phyloP scores from a whole-genome alignment of 1,284 basidiomycete genomes.

The Dichomitus squalens region DNA sequence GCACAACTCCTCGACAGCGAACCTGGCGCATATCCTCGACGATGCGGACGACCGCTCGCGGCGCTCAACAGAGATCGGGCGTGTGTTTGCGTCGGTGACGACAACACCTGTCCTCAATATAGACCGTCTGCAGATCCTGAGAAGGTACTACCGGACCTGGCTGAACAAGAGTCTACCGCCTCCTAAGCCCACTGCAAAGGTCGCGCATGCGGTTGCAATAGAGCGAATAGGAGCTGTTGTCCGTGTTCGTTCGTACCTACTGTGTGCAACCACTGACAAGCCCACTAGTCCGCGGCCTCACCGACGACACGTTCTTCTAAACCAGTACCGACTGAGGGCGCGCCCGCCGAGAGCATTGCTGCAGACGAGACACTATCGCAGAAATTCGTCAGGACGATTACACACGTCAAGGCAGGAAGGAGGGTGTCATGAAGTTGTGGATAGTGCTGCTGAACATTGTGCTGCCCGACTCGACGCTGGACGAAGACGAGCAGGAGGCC shows the following conservation, averaged over 20 bases:
- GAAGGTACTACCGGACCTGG: constrained; percentile 80
- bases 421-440: constrained; percentile 59
- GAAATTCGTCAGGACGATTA: constrained; percentile 64
- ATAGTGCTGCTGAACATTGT: constrained; percentile 64
- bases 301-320: constrained; percentile 50
- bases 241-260: neutral
- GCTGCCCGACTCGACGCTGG: constrained; percentile 44
- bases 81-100: constrained; percentile 50
- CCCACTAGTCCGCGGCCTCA: constrained; percentile 8
- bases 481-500: constrained; percentile 35
- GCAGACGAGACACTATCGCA: constrained; percentile 63
- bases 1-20: constrained; percentile 3
- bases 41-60: constrained; percentile 68
- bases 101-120: neutral
- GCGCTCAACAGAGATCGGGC: constrained; percentile 78
- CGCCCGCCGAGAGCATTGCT: constrained; percentile 53
- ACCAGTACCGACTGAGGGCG: constrained; percentile 49
- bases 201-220: constrained; percentile 32
- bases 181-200: constrained; percentile 37
- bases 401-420: constrained; percentile 60
- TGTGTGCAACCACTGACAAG: neutral
- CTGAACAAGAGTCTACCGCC: constrained; percentile 52
- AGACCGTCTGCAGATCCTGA: constrained; percentile 58
- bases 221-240: constrained; percentile 37
- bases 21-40: constrained; percentile 54